These are phyloP conservation scores for Pestalotiopsis sp. DNA, from an alignment of 2,329 filamentous ascomycete species.

Conservation along the genomic window DNA sequence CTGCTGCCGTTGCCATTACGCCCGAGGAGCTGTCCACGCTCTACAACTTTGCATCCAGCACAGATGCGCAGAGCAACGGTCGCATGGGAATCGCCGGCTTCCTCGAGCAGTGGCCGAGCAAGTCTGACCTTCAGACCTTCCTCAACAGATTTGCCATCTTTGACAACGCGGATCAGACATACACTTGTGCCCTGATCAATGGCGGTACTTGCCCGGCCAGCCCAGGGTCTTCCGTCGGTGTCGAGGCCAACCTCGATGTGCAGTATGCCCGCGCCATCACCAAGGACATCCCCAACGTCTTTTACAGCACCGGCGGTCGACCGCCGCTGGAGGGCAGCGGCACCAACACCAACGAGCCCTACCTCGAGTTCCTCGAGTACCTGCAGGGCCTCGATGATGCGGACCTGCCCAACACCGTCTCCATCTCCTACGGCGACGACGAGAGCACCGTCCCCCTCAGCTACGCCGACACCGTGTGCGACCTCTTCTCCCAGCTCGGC, in stretches of 20 bases:
- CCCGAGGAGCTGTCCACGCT: conserved; percentile 4
- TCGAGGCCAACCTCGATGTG: conserved; percentile 16
- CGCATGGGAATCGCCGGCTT: conserved; percentile 10
- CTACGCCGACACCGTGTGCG: conserved; percentile 62
- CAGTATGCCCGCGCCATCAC: conserved; percentile 14
- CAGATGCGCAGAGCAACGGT: neutral
- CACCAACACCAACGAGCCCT: conserved; percentile 61
- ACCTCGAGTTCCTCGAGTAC: conserved; percentile 65
- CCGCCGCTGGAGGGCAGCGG: conserved; percentile 1
- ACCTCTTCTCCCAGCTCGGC: conserved; percentile 64
- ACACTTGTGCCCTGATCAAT: conserved; percentile 11
- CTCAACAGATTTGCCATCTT: conserved; percentile 5
- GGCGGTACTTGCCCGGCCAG: conserved; percentile 10
- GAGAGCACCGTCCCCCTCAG: conserved; percentile 63
- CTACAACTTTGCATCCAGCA: conserved; percentile 7
- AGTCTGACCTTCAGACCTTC: conserved; percentile 4
- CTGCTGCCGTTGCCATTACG: neutral
- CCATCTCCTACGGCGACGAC: conserved; percentile 69
- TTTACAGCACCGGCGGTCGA: neutral
- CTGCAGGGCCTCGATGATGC: conserved; percentile 53
- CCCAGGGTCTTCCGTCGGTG: conserved; percentile 3
- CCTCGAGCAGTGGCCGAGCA: conserved; percentile 6
- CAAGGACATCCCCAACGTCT: conserved; percentile 8
- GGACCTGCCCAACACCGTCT: conserved; percentile 61
- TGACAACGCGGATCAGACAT: conserved; percentile 1